These are phyloP conservation scores for Arthrobotrys iridis DNA, from an alignment of 2,329 filamentous ascomycete genomes.

Conservation along the genomic window DNA sequence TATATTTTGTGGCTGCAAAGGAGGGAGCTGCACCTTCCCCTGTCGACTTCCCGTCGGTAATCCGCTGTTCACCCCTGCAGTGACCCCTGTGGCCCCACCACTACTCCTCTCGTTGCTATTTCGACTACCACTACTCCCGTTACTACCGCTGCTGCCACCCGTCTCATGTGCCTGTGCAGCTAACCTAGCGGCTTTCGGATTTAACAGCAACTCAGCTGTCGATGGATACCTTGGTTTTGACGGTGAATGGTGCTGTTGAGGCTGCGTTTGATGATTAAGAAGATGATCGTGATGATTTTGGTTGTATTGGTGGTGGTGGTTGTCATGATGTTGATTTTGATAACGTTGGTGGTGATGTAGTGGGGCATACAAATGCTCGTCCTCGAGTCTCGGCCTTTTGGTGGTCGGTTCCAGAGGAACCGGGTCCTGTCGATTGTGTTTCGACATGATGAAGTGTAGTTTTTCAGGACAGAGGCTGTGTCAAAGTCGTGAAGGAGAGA, in stretches of 20 bases:
- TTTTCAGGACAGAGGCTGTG: neutral
- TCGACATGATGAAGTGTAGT: constrained; percentile 30
- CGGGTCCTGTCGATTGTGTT: constrained; percentile 52
- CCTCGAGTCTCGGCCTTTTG: constrained; percentile 48
- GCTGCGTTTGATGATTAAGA: constrained; percentile 8
- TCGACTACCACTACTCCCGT: neutral
- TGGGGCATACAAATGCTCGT: constrained; percentile 18
- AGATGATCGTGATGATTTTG: neutral
- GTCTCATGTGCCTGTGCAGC: constrained; percentile 15
- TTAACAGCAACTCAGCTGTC: constrained; percentile 37
- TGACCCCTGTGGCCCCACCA: constrained; percentile 4
- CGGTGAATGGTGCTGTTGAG: constrained; percentile 9
- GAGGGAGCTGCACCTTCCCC: constrained; percentile 17
- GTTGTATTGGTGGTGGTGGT: constrained; percentile 8
- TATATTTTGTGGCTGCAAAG: constrained; percentile 23
- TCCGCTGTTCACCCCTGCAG: constrained; percentile 1
- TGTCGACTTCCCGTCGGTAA: constrained; percentile 28
- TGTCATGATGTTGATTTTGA: constrained; percentile 10
- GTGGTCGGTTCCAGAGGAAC: constrained; percentile 46
- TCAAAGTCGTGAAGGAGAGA: neutral
- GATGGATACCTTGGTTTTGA: constrained; percentile 45
- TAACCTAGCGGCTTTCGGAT: constrained; percentile 33
- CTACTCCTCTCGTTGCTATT: neutral
- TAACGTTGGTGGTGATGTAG: constrained; percentile 12
- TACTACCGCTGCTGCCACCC: neutral